Percentiles rank a stretch among this genome's conserved stretches.
Conservation (phyloP, 768 basidiomycete species). For the Lactarius quietus region DNA sequence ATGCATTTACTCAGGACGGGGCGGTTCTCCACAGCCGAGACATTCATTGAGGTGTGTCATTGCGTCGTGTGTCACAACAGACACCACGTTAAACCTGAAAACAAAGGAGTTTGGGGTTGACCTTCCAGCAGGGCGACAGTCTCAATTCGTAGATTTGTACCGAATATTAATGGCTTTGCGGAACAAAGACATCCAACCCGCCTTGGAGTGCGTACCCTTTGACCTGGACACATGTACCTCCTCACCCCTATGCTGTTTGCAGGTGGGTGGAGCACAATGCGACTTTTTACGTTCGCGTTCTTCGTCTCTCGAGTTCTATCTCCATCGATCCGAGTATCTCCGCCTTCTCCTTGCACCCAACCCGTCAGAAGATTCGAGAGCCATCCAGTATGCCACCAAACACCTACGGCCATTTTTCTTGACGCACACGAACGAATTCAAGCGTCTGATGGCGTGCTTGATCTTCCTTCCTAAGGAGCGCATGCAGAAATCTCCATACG, state of each 20-base stretch:
- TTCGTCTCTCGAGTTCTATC: slow-evolving; percentile 83
- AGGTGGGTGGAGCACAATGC: slow-evolving; percentile 78
- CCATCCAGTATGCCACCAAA: slow-evolving; percentile 71
- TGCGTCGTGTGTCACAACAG: not conserved
- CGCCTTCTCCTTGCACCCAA: slow-evolving; percentile 64
- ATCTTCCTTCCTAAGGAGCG: slow-evolving; percentile 65
- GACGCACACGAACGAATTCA: slow-evolving; percentile 60
- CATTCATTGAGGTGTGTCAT: slow-evolving; percentile 61
- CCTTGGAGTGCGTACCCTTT: slow-evolving; percentile 59
- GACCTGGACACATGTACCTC: slow-evolving; percentile 4
- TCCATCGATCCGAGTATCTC: slow-evolving; percentile 90
- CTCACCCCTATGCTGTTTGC: slow-evolving; percentile 14
- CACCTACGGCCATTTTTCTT: slow-evolving; percentile 61
- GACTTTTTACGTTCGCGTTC: slow-evolving; percentile 61
- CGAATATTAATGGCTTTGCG: slow-evolving; percentile 65
- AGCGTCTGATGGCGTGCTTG: slow-evolving; percentile 64
- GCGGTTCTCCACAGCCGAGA: slow-evolving; percentile 72
- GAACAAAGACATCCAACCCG: slow-evolving; percentile 64
- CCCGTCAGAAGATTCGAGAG: slow-evolving; percentile 52
- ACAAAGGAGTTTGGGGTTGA: slow-evolving; percentile 63
- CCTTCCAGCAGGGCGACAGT: slow-evolving; percentile 47
- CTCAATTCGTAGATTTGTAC: slow-evolving; percentile 67
- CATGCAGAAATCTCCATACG: slow-evolving; percentile 68
- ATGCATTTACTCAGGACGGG: slow-evolving; percentile 78
- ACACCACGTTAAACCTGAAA: slow-evolving; percentile 12